A percentile compares a stretch with the other conserved stretches of the same genome.
phyloP scores from a whole-genome alignment of 164 flowering plant genomes.

The Umbilicus rupestris region DNA sequence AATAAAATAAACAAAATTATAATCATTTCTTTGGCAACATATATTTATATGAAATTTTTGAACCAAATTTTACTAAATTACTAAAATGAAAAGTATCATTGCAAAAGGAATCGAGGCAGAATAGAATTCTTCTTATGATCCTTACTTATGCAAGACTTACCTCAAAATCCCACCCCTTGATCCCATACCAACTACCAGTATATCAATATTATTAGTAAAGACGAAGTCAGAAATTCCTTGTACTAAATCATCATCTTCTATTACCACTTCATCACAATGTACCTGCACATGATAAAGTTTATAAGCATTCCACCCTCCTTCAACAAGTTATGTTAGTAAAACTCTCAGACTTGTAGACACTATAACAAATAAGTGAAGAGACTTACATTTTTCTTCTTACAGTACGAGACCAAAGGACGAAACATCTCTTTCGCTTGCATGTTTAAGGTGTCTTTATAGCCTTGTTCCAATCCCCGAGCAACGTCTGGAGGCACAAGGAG shows the following conservation, averaged over 20 bases:
- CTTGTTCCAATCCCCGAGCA: background rate
- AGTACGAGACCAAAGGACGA: background rate
- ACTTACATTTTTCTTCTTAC: slow-evolving; percentile 2
- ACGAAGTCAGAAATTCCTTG: background rate
- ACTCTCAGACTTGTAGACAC: background rate
- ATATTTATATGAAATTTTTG: no score
- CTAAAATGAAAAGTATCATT: no score
- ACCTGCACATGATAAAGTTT: background rate
- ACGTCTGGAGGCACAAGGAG: background rate
- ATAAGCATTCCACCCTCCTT: no score
- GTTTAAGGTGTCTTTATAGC: background rate
- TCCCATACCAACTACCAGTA: background rate
- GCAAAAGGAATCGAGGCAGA: no score
- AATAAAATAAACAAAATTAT: background rate
- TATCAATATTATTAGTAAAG: background rate
- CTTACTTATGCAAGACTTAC: no score
- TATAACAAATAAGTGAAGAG: background rate
- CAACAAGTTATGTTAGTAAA: background rate
- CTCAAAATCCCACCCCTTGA: background rate
- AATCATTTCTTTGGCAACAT: background rate
- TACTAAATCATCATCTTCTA: background rate
- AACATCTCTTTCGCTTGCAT: background rate
- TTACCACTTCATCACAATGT: background rate
- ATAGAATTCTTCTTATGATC: no score
- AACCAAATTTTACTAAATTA: no score